Evolutionary conservation across 495 filamentous ascomycete genomes (phyloP).

Genomic region (Diplogelasinospora grovesii): DNA sequence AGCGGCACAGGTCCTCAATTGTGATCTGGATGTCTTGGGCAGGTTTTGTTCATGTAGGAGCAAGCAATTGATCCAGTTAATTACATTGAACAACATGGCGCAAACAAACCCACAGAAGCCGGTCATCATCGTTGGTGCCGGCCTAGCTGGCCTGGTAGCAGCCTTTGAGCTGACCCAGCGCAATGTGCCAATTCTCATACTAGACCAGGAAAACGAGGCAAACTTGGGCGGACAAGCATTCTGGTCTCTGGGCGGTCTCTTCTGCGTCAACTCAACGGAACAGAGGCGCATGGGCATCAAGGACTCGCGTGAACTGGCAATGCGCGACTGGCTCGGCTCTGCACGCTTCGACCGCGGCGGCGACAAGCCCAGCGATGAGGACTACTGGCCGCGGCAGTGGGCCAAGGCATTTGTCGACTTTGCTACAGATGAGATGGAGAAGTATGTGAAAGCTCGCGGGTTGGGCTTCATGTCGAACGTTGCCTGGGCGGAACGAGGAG

Average conservation of each 20-base stretch:
- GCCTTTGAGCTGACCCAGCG: constrained; percentile 42
- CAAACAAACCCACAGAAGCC: constrained; percentile 6
- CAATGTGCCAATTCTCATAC: constrained; percentile 31
- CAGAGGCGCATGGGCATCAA: constrained; percentile 45
- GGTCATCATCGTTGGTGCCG: constrained; percentile 45
- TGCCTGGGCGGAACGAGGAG: constrained; percentile 47
- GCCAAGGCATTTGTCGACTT: constrained; percentile 50
- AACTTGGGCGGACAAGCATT: constrained; percentile 48
- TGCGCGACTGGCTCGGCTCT: constrained; percentile 44
- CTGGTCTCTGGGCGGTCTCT: constrained; percentile 49
- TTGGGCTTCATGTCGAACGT: constrained; percentile 39
- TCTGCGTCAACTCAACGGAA: constrained; percentile 42
- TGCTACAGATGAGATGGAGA: constrained; percentile 42
- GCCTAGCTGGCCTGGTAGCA: constrained; percentile 46
- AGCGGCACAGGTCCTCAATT: no score
- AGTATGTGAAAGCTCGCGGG: constrained; percentile 40
- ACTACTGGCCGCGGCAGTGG: constrained; percentile 45
- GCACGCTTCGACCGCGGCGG: constrained; percentile 43
- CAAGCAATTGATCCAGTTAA: no score
- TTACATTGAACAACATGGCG: no score
- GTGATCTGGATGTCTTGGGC: no score
- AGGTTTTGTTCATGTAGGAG: no score
- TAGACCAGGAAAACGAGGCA: constrained; percentile 44
- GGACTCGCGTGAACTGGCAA: constrained; percentile 40
- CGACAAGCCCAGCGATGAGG: no score